These are phyloP conservation scores for Dissophora ornata DNA, from an alignment of 192 early-diverging fungal species.

Conservation along the genomic window DNA sequence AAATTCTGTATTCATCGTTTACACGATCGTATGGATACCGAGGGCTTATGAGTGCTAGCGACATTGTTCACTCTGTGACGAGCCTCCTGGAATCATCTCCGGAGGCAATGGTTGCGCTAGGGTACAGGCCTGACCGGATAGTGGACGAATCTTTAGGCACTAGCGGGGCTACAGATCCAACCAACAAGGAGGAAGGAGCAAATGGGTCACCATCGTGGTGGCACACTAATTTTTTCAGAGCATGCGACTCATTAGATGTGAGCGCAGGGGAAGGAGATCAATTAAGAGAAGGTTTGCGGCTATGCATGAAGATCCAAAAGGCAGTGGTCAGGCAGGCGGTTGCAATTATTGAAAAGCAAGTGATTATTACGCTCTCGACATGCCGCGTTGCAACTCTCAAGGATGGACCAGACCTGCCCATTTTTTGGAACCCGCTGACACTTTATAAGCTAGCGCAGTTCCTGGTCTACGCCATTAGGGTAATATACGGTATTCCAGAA, in stretches of 20 bases:
- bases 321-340: slow-evolving; percentile 82
- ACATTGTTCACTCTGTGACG: slow-evolving; percentile 83
- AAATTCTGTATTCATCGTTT: slow-evolving; percentile 85
- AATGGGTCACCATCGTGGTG: slow-evolving; percentile 59
- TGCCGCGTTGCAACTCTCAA: slow-evolving; percentile 82
- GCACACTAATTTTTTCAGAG: slow-evolving; percentile 87
- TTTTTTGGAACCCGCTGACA: slow-evolving; percentile 71
- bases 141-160: slow-evolving; percentile 40
- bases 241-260: slow-evolving; percentile 86
- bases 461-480: slow-evolving; percentile 80
- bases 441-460: slow-evolving; percentile 86
- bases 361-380: slow-evolving; percentile 74
- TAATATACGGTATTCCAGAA: slow-evolving; percentile 27
- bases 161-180: neutral
- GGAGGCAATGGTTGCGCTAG: slow-evolving; percentile 49
- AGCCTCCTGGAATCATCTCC: slow-evolving; percentile 73
- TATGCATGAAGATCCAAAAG: slow-evolving; percentile 81
- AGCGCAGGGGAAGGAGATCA: slow-evolving; percentile 34
- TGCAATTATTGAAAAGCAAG: slow-evolving; percentile 83
- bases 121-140: slow-evolving; percentile 46
- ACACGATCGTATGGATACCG: slow-evolving; percentile 79
- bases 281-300: slow-evolving; percentile 70
- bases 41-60: slow-evolving; percentile 75
- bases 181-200: slow-evolving; percentile 7
- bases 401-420: slow-evolving; percentile 61